Base-by-base conservation (phyloP, 2,329 filamentous ascomycete species). In the Kalmusia sp. region DNA sequence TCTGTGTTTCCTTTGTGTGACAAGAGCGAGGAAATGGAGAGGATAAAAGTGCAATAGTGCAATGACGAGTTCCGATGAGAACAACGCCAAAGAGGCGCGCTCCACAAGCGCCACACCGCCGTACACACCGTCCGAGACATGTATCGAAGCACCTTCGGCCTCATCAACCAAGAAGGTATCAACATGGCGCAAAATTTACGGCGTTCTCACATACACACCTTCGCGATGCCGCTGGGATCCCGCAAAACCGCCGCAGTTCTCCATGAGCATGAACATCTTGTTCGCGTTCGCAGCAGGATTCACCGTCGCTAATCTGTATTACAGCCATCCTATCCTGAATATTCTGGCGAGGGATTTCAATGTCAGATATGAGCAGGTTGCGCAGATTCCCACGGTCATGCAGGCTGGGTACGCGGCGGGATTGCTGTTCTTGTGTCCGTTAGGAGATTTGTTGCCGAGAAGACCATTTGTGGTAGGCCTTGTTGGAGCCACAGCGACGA, bases 251-350 rank as follows among this genome's bases (percentile, higher is more conserved):
- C 88, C 88, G 0, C 78, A 81, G 27, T 91, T 93, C 71, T 88
- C 84, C 1, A 76, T 91, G 62, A 77, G 79, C 2, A 77, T 91
- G 67, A 93, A 93, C 64, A 69, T 92, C 2, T 74, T 93, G 1
- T 91, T 92, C 57, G 87, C 82, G 1, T 82, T 89, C 64, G 88
- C 83, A 0, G 81, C 76, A 82, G 86, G 3, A 86, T 91, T 91
- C 60, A 91, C 88, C 0, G 90, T 93, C 6, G 90, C 90, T 15
- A 93, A 93, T 62, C 77, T 93, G 3, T 93, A 93, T 75, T 92
- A 93, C 73, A 90, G 84, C 54, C 90, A 93, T 64, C 89, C 91
- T 0, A 90, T 93, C 40, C 77, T 93, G 21, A 91, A 92, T 66
- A 84, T 89, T 45, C 80, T 95, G 34, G 90, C 91, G 0, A 71